Evolutionary conservation across 2,329 filamentous ascomycete genomes (phyloP), one percentile per base, ranked within the genome.

Genomic region (Ambrosiella xylebori): DNA sequence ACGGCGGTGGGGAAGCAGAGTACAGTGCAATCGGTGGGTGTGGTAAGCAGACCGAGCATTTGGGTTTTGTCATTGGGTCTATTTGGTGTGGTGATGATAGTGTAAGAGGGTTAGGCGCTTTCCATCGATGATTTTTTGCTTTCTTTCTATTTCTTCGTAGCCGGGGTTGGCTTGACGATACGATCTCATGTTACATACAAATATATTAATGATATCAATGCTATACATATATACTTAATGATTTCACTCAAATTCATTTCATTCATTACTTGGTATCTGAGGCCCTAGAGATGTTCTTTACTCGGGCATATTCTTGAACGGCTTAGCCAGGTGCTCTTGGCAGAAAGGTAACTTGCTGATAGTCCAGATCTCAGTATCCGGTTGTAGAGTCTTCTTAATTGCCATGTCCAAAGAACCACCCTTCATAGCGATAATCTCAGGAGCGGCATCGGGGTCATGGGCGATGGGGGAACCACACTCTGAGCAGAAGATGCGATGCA

Each of bases 331-430:
- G 63, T 77, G 70, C 73, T 85, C 82, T 72, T 79, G 74, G 73
- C 81, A 82, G 73, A 85, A 85, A 13, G 82, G 81, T 63, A 85
- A 75, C 76, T 85, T 85, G 71, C 78, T 68, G 62, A 73, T 76
- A 54, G 80, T 82, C 81, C 82, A 85, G 71, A 85, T 85, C 71
- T 85, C 82, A 63, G 79, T 82, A 64, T 81, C 76, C 58, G 82
- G 82, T 76, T 85, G 82, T 63, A 85, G 71, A 41, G 68, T 76
- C 76, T 82, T 80, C 79, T 84, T 84, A 65, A 83, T 75, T 67
- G 83, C 80, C 1, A 69, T 69, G 64, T 79, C 78, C 56, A 85
- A 72, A 19, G 80, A 81, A 60, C 82, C 82, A 39, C 75, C 82
- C 77, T 85, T 85, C 66, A 85, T 69, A 61, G 81, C 82, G 64